phyloP scores from a whole-genome alignment of 768 basidiomycete species.

The Coprinopsis sp. region DNA sequence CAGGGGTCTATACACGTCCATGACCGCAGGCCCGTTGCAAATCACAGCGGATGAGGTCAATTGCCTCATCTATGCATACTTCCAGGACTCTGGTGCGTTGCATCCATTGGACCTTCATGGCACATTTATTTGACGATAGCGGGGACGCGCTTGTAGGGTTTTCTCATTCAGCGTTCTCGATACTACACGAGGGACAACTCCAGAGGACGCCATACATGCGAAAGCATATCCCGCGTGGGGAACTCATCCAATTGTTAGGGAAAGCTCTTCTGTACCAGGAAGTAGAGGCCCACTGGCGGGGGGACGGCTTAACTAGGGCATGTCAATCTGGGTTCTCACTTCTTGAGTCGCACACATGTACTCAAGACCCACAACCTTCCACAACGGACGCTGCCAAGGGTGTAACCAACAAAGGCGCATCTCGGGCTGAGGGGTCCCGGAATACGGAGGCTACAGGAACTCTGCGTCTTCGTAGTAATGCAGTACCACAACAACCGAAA shows the following conservation, averaged over 20 bases:
- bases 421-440: too few relatives aligned
- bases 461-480: too few relatives aligned
- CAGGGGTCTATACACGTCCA: slow-evolving; percentile 16
- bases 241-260: slow-evolving; percentile 73
- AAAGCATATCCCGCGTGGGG: slow-evolving; percentile 76
- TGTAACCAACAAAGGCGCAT: too few relatives aligned
- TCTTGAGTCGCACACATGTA: slow-evolving; percentile 71
- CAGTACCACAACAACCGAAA: too few relatives aligned
- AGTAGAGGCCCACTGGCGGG: slow-evolving; percentile 80
- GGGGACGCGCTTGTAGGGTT: slow-evolving; percentile 47
- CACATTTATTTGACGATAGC: slow-evolving; percentile 10
- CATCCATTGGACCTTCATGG: neutral
- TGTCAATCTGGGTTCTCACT: slow-evolving; percentile 73
- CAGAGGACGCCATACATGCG: slow-evolving; percentile 63
- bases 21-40: slow-evolving; percentile 46
- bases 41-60: slow-evolving; percentile 83
- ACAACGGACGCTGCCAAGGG: too few relatives aligned
- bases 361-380: too few relatives aligned
- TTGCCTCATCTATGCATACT: slow-evolving; percentile 79
- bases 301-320: slow-evolving; percentile 51
- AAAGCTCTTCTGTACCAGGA: slow-evolving; percentile 80
- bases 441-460: too few relatives aligned
- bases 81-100: slow-evolving; percentile 69
- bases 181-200: slow-evolving; percentile 69
- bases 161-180: slow-evolving; percentile 75